These are phyloP conservation scores for Chaetomium fimeti DNA, from an alignment of 495 filamentous ascomycete genomes.

Conservation along the genomic window DNA sequence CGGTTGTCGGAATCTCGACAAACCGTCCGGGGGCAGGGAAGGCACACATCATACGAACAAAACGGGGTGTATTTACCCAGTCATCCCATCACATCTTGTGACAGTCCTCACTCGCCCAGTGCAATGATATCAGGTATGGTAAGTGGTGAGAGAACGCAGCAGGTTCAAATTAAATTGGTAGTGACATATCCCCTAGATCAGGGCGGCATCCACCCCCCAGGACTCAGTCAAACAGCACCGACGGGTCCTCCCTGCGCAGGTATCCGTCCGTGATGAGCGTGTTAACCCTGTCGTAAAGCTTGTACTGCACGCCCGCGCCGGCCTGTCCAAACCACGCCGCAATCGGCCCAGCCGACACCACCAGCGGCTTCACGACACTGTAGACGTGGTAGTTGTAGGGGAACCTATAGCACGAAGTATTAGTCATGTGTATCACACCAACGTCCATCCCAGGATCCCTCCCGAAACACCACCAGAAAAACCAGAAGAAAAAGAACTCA, in stretches of 20 bases:
- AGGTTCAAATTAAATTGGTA: no score
- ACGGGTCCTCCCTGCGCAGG: conserved; percentile 26
- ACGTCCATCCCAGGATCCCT: no score
- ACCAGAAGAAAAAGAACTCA: conserved; percentile 18
- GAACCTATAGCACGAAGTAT: conserved; percentile 27
- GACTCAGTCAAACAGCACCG: conserved; percentile 15
- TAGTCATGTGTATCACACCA: background rate
- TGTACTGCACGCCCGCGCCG: conserved; percentile 54
- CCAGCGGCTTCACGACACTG: conserved; percentile 45
- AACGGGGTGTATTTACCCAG: no score
- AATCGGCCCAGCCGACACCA: conserved; percentile 50
- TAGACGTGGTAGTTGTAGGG: conserved; percentile 60
- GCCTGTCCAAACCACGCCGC: conserved; percentile 60
- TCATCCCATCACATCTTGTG: no score
- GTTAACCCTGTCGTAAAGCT: conserved; percentile 21
- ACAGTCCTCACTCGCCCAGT: no score
- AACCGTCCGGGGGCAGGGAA: no score
- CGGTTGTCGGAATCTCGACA: no score
- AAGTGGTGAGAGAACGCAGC: no score
- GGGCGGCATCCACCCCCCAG: no score
- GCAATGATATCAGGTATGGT: no score
- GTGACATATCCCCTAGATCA: no score
- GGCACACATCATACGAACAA: no score
- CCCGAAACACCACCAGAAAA: background rate
- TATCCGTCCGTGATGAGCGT: conserved; percentile 22